Evolutionary conservation across 257 asterid genomes (phyloP), one percentile per base, ranked within the genome.

Genomic region (Nicotiana benthamiana): DNA sequence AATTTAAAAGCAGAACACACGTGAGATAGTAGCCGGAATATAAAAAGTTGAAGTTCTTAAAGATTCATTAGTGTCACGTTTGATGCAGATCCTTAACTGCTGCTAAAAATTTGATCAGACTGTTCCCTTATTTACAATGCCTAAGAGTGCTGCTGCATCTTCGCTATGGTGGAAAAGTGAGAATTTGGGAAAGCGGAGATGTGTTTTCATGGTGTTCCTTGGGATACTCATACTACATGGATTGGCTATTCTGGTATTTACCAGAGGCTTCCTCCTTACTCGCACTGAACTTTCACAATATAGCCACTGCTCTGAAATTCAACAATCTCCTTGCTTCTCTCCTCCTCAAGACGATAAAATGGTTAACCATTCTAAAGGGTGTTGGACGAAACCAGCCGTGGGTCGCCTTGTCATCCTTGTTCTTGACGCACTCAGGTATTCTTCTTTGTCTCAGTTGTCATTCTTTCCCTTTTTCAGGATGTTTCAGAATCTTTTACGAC

Each of bases 251-350:
- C 80, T 90, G 1, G 70, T 92, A 40, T 95, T 95, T 79, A 95
- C 97, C 5, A 85, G 94, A 85, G 99, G 99, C 78, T 95, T 95
- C 86, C 98, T 95, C 75, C 97, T 95, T 48, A 95, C 98, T 62
- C 97, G 99, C 67, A 87, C 96, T 1, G 99, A 95, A 85, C 97
- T 95, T 59, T 87, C 99, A 10, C 88, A 86, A 52, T 86, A 88
- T 15, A 95, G 98, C 85, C 89, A 89, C 62, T 93, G 97, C 85
- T 84, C 90, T 22, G 99, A 95, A 80, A 67, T 91, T 79, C 84
- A 74, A 3, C 88, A 90, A 70, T 92, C 98, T 76, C 95, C 97
- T 56, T 93, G 98, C 86, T 83, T 88, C 61, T 79, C 88, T 75
- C 90, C 87, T 51, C 61, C 83, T 72, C 61, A 54, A 80, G 26